Conservation (phyloP, 352 stramenopile species). For the Phytopythium oedochilum region DNA sequence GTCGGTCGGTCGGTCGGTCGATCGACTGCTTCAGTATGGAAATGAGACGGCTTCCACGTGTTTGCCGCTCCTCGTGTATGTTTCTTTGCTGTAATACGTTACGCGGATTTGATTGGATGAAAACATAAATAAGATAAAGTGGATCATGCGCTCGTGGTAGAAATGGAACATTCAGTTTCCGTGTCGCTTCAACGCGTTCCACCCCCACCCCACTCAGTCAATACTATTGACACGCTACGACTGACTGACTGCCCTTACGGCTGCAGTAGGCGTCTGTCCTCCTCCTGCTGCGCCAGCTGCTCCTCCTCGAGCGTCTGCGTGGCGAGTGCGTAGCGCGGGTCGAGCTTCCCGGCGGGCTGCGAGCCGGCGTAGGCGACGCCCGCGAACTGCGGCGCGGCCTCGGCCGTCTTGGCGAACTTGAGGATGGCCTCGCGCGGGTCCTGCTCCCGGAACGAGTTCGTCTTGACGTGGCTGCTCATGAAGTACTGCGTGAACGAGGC, state of each 20-base stretch:
- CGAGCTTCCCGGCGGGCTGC: slow-evolving; percentile 53
- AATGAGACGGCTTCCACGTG: slow-evolving; percentile 3
- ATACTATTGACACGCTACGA: too few relatives aligned
- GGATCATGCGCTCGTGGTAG: not conserved
- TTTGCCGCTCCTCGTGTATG: not conserved
- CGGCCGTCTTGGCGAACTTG: slow-evolving; percentile 77
- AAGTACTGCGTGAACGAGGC: slow-evolving; percentile 88
- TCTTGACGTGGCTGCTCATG: slow-evolving; percentile 86
- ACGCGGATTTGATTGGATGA: not conserved
- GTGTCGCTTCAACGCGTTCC: not conserved
- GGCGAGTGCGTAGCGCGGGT: slow-evolving; percentile 65
- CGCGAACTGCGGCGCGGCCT: slow-evolving; percentile 68
- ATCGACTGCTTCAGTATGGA: not conserved
- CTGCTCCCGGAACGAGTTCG: slow-evolving; percentile 81
- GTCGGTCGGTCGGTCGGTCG: not conserved
- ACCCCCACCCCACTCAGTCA: too few relatives aligned
- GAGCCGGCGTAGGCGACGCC: slow-evolving; percentile 49
- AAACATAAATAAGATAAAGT: too few relatives aligned
- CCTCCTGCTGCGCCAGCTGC: slow-evolving; percentile 69
- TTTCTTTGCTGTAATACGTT: too few relatives aligned
- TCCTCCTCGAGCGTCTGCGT: slow-evolving; percentile 80
- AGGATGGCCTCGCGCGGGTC: slow-evolving; percentile 83
- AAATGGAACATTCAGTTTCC: not conserved
- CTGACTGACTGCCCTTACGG: slow-evolving; percentile 22
- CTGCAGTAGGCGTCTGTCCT: slow-evolving; percentile 64